These are phyloP conservation scores for Talaromyces liani DNA, from an alignment of 495 filamentous ascomycete genomes.

Conservation along the genomic window DNA sequence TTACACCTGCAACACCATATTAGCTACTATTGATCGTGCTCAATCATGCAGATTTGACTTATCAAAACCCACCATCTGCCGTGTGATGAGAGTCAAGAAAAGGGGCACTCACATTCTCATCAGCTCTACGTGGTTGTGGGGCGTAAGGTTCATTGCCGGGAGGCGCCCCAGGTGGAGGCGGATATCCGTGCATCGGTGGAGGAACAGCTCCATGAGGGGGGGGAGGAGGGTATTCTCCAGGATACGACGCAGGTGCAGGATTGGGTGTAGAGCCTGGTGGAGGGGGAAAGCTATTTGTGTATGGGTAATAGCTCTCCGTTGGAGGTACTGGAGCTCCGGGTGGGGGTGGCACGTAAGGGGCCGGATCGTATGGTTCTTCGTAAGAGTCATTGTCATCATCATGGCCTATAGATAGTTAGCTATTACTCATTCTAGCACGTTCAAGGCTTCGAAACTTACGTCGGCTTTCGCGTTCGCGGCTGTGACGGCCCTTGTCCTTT, in stretches of 20 bases:
- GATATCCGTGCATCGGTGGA: slow-evolving; percentile 36
- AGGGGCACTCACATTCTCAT: slow-evolving; percentile 52
- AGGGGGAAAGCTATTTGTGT: slow-evolving; percentile 34
- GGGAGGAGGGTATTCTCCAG: slow-evolving; percentile 38
- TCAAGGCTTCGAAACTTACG: neutral
- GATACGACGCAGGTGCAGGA: slow-evolving; percentile 22
- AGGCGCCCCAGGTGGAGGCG: slow-evolving; percentile 18
- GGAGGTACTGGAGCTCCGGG: slow-evolving; percentile 14
- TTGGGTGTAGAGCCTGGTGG: slow-evolving; percentile 32
- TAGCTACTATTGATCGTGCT: neutral
- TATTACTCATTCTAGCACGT: neutral
- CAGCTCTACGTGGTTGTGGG: slow-evolving; percentile 35
- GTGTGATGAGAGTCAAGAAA: slow-evolving; percentile 28
- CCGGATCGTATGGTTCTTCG: slow-evolving; percentile 38
- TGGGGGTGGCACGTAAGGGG: slow-evolving; percentile 28
- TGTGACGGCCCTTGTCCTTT: slow-evolving; percentile 43
- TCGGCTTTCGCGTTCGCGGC: slow-evolving; percentile 5
- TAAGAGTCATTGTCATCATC: slow-evolving; percentile 33
- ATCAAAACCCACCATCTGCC: slow-evolving; percentile 37
- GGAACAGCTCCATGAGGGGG: slow-evolving; percentile 29
- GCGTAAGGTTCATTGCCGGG: slow-evolving; percentile 34
- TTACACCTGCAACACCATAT: slow-evolving; percentile 20
- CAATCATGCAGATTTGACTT: slow-evolving; percentile 3
- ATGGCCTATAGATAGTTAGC: slow-evolving; percentile 20
- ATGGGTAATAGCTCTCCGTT: slow-evolving; percentile 28